Evolutionary conservation across 371 early-diverging fungal genomes (phyloP).

Genomic region (Caulochytrium protostelioides): DNA sequence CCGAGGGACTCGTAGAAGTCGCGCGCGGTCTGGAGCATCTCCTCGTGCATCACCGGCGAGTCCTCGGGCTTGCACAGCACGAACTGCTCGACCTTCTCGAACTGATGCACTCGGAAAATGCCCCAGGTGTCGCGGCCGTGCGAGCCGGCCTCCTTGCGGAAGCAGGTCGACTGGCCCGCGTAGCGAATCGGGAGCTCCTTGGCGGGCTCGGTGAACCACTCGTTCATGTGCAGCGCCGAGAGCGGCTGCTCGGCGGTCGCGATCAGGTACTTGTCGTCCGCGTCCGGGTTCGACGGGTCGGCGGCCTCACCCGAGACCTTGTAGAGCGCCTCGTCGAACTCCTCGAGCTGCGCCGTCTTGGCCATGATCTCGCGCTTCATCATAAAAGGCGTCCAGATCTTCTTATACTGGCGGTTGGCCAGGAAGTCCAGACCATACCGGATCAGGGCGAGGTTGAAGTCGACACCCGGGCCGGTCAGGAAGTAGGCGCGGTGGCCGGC

Average conservation of each 20-base stretch:
- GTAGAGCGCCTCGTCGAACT: conserved; percentile 99
- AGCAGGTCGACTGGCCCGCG: conserved; percentile 97
- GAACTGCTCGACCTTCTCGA: conserved; percentile 99
- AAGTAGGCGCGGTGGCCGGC: conserved; percentile 99
- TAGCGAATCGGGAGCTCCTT: conserved; percentile 66
- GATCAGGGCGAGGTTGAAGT: conserved; percentile 87
- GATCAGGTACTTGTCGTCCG: conserved; percentile 93
- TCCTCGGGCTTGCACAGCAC: conserved; percentile 90
- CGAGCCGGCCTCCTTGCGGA: conserved; percentile 99
- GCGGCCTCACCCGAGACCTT: conserved; percentile 36
- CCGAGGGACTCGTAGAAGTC: conserved; percentile 90
- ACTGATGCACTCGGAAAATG: conserved; percentile 99
- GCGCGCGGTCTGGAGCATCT: conserved; percentile 85
- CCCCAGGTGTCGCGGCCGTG: conserved; percentile 99
- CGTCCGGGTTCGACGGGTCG: conserved; percentile 37
- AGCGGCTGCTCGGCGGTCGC: conserved; percentile 99
- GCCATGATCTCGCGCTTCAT: conserved; percentile 97
- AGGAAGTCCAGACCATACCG: conserved; percentile 95
- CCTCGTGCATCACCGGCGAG: conserved; percentile 92
- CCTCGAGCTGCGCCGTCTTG: conserved; percentile 93
- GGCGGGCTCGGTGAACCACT: conserved; percentile 85
- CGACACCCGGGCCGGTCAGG: conserved; percentile 83
- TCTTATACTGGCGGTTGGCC: conserved; percentile 63
- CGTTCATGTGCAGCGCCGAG: conserved; percentile 85
- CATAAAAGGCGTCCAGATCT: conserved; percentile 96